Base-by-base conservation (phyloP, 768 basidiomycete genomes). In the Gymnopilus dilepis region DNA sequence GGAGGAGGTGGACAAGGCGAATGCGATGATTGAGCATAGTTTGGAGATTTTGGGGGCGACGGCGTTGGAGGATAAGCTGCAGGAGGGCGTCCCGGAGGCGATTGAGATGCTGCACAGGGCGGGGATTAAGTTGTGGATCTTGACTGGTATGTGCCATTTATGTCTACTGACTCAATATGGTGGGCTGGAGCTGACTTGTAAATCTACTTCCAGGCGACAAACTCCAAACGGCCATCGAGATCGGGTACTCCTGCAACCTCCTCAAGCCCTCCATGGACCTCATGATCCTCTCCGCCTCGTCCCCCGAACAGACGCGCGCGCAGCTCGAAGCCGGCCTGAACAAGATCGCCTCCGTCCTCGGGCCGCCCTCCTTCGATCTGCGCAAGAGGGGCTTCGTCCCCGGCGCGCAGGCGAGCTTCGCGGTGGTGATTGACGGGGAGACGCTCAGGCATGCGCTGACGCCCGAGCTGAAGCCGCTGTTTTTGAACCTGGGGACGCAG, bases 61-160 rank as follows among this genome's bases (percentile, higher is more conserved):
- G 0, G 97, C 97, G 1, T 76, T 99, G 60, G 97, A 99, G 74
- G 97, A 99, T 76, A 97, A 98, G 79, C 77, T 99, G 62, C 97
- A 99, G 70, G 94, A 92, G 70, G 97, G 97, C 11, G 97, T 99
- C 0, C 97, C 97, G 0, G 96, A 97, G 60, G 91, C 97, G 1
- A 99, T 99, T 65, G 95, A 94, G 66, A 89, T 84, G 58, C 80
- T 99, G 17, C 95, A 97, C 69, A 80, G 84, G 28, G 97, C 97
- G 1, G 97, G 97, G 12, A 97, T 99, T 79, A 99, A 98, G 76
- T 74, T 99, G 2, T 99, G 97, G 97, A 97, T 99, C 73, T 77
- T 98, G 51, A 99, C 97, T 34, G 95, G 92, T 91, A 59, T 34
- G 77, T 73, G 33, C 34, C 55, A 42, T 22, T 42, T 45, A 57